Base-by-base conservation (phyloP, 768 basidiomycete genomes). In the Heimioporus sp. region DNA sequence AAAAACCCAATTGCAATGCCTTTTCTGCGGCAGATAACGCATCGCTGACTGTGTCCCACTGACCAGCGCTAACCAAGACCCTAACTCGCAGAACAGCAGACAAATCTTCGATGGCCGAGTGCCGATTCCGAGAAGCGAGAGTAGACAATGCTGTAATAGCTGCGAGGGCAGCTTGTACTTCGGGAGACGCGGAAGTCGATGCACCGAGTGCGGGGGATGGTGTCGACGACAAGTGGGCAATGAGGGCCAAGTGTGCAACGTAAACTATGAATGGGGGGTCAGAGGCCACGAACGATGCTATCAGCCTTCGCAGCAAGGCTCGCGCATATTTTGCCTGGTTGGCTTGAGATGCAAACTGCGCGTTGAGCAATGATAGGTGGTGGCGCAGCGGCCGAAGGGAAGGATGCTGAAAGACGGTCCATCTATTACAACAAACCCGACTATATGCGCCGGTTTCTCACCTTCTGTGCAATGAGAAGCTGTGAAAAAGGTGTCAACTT, bases 391-490 rank as follows among this genome's bases (percentile, higher is more conserved):
- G 67, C 47, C 81, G 76, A 10, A 92, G 73, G 10, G 85, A 77
- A 3, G 88, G 85, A 59, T 86, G 84, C 84, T 86, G 47, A 0
- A 56, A 16, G 47, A 21, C 28, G 24, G 11, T 6, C 24, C 20
- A 51, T 59, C 24, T 28, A 28, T 28, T 7, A 6, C 43, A 58
- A 28, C 16, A 46, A 38, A 49, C 6, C 21, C 13, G 42, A 24
- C 41, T 51, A 48, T 60, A 51, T 55, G 52, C 52, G 35, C 37
- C 9, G 10, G 0, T n/a, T 4, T 50, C 70, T 24, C 64, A 86
- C 85, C 70, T 83, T 84, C 64, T 83, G 80, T 0, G 85, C 73
- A 49, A 87, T 74, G 32, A 79, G 63, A 11, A 80, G 67, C 82
- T 82, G 40, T 37, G 24, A 53, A 35, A 41, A 32, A 28, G 43